Evolutionary conservation across 2,329 filamentous ascomycete genomes (phyloP).

Genomic region (Nothomitra cinnamomea): DNA sequence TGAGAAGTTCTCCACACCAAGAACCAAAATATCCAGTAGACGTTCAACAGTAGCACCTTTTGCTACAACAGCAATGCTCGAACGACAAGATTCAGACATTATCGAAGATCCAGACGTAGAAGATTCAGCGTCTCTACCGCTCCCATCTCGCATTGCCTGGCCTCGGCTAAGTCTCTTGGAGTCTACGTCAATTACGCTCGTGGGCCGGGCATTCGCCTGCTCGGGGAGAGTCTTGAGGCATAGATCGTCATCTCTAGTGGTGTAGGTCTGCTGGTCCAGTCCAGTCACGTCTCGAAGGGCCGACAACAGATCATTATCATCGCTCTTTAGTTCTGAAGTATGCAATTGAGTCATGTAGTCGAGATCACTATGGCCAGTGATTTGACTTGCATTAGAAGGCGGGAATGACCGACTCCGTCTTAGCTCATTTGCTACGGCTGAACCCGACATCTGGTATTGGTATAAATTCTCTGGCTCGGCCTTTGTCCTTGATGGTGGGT

Average conservation of each 20-base stretch:
- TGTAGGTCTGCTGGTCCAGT: not conserved
- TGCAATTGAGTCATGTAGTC: not conserved
- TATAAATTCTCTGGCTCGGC: not conserved
- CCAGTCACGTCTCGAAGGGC: not conserved
- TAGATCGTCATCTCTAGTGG: conserved; percentile 1
- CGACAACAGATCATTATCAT: not conserved
- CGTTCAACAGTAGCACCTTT: conserved; percentile 1
- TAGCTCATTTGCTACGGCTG: not conserved
- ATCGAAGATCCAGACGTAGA: not conserved
- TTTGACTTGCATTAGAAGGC: not conserved
- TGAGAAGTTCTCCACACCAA: conserved; percentile 1
- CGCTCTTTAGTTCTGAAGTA: not conserved
- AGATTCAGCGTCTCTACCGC: not conserved
- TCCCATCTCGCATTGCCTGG: not conserved
- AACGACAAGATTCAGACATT: too few relatives aligned
- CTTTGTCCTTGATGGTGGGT: not conserved
- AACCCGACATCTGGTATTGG: not conserved
- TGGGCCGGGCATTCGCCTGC: not conserved
- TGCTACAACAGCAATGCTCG: not conserved
- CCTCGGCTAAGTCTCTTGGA: conserved; percentile 1
- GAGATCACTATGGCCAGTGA: not conserved
- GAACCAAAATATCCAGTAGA: not conserved
- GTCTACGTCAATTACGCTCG: conserved; percentile 2
- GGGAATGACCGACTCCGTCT: conserved; percentile 1
- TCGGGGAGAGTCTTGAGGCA: conserved; percentile 1